Conservation (phyloP, 768 basidiomycete species). For the Leccinum subtestaceum region DNA sequence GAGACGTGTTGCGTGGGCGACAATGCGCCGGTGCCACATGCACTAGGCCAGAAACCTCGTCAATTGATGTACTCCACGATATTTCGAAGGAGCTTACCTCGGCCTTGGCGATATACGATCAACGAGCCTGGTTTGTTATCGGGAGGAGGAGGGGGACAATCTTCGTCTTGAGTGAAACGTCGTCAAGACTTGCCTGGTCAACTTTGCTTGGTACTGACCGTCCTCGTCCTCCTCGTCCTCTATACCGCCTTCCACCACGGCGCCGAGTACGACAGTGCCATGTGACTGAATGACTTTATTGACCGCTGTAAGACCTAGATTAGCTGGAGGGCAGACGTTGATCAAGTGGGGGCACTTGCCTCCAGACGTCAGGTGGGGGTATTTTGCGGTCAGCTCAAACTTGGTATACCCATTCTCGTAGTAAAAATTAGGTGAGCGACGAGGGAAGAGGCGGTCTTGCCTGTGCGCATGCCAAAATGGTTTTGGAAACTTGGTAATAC, state of each 20-base stretch:
- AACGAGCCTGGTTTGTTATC: conserved; percentile 50
- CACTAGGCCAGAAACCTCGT: conserved; percentile 14
- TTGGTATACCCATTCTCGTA: conserved; percentile 25
- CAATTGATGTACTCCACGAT: background rate
- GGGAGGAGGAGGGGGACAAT: conserved; percentile 35
- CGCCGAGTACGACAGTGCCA: conserved; percentile 42
- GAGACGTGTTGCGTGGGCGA: conserved; percentile 16
- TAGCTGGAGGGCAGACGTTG: background rate
- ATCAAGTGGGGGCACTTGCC: conserved; percentile 17
- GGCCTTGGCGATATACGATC: conserved; percentile 38
- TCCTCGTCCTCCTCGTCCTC: conserved; percentile 33
- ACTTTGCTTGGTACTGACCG: conserved; percentile 14
- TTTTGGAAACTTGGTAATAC: conserved; percentile 22
- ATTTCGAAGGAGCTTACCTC: conserved; percentile 14
- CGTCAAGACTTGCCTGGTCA: conserved; percentile 16
- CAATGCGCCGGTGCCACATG: conserved; percentile 20
- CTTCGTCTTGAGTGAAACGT: conserved; percentile 1
- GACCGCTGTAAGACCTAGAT: conserved; percentile 38
- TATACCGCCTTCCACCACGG: conserved; percentile 45
- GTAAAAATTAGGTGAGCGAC: conserved; percentile 25
- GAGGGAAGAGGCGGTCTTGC: conserved; percentile 18
- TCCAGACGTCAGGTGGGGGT: conserved; percentile 48
- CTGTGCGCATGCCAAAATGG: conserved; percentile 22
- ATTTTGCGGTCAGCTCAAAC: conserved; percentile 26
- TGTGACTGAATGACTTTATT: conserved; percentile 49